Evolutionary conservation across 129 eudicot genomes (phyloP).

Genomic region (Pittosporum tobira): DNA sequence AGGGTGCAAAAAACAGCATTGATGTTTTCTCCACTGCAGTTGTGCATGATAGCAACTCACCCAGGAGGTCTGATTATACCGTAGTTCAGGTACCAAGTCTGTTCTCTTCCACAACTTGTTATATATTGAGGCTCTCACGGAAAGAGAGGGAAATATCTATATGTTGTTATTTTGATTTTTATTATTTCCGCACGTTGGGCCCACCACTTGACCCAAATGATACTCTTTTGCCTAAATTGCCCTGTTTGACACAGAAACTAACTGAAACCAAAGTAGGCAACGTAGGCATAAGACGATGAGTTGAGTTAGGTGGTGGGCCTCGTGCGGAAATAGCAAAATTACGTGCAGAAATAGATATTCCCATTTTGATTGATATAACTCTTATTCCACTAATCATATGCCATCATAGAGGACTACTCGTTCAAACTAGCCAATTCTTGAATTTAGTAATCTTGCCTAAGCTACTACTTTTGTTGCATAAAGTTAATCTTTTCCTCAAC

Average conservation of each 20-base stretch:
- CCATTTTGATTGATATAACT: background rate
- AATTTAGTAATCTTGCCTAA: conserved; percentile 6
- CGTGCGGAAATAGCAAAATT: too few species aligned
- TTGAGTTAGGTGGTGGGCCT: too few species aligned
- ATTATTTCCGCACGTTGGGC: too few species aligned
- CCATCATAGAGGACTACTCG: background rate
- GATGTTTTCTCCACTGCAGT: conserved; percentile 47
- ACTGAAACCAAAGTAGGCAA: too few species aligned
- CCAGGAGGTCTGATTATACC: conserved; percentile 39
- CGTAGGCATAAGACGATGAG: too few species aligned
- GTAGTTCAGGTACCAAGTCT: conserved; percentile 61
- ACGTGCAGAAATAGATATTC: background rate
- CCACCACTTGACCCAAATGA: too few species aligned
- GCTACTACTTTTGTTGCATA: conserved; percentile 1
- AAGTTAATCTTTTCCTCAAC: background rate
- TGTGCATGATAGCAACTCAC: conserved; percentile 38
- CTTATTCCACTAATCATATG: too few species aligned
- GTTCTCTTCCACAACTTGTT: background rate
- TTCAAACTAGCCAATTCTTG: conserved; percentile 10
- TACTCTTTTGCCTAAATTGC: too few species aligned
- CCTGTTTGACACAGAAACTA: too few species aligned
- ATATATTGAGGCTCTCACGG: background rate
- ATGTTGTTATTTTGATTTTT: background rate
- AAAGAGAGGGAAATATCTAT: background rate
- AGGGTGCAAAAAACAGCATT: conserved; percentile 45